Conservation (phyloP, 164 flowering plant genomes). For the Nelumbo lutea region DNA sequence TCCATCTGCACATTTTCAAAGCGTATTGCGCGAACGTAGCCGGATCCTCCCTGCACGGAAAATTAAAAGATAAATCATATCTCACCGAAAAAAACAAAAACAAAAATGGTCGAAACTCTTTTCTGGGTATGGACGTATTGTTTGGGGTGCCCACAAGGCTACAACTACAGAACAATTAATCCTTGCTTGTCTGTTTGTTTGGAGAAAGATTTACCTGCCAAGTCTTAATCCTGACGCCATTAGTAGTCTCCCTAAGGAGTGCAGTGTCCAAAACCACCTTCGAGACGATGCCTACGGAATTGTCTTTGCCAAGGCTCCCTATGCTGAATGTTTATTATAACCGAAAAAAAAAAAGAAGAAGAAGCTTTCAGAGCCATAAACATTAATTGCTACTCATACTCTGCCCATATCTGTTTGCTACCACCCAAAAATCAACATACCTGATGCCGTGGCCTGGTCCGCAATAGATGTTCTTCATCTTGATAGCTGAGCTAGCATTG, state of each 20-base stretch:
- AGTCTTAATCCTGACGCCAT: conserved; percentile 65
- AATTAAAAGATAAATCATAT: neutral
- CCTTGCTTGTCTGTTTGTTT: neutral
- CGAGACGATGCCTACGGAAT: conserved; percentile 43
- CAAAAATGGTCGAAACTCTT: neutral
- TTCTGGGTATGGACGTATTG: no score
- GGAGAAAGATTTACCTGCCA: conserved; percentile 32
- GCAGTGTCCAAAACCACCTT: conserved; percentile 40
- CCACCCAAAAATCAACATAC: conserved; percentile 6
- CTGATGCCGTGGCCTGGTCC: conserved; percentile 92
- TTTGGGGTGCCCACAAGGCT: neutral
- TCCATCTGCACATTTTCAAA: conserved; percentile 38
- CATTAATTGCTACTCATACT: neutral
- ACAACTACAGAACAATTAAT: neutral
- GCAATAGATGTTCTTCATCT: conserved; percentile 37
- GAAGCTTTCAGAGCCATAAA: neutral
- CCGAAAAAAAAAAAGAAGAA: neutral
- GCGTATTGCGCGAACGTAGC: conserved; percentile 35
- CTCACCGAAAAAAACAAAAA: neutral
- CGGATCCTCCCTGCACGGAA: conserved; percentile 43
- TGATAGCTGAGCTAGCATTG: conserved; percentile 5
- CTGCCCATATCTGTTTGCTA: neutral
- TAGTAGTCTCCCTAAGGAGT: conserved; percentile 38
- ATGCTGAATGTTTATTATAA: conserved; percentile 27
- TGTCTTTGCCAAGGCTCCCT: conserved; percentile 54